Percentiles rank a stretch among this genome's conserved stretches.
Evolutionary conservation across 148 eudicot species (phyloP).

Genomic region (Chenopodium album): DNA sequence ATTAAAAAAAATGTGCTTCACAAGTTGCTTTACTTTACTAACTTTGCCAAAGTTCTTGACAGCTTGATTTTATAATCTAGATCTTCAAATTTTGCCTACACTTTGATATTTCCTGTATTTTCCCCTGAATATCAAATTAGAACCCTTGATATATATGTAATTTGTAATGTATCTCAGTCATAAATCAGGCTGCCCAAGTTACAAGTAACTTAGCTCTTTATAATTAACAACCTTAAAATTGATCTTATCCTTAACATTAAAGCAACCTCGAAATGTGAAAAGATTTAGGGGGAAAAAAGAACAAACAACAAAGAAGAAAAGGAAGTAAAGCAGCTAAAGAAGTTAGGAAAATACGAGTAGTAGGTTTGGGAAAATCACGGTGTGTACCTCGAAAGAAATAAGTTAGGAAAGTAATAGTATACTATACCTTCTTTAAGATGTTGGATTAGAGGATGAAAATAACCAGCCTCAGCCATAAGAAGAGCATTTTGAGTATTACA

Average conservation of each 20-base stretch:
- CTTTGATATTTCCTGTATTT: neutral
- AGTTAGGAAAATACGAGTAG: too few species aligned
- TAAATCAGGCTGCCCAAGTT: neutral
- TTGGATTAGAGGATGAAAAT: slow-evolving; percentile 71
- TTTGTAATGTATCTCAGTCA: neutral
- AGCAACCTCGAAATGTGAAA: too few species aligned
- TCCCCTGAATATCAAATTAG: neutral
- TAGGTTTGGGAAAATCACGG: too few species aligned
- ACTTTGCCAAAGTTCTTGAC: slow-evolving; percentile 17
- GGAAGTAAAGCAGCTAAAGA: neutral
- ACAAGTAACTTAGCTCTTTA: neutral
- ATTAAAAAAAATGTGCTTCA: slow-evolving; percentile 20
- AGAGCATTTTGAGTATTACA: slow-evolving; percentile 86
- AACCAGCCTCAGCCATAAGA: slow-evolving; percentile 95
- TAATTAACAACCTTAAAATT: too few species aligned
- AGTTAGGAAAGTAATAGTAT: too few species aligned
- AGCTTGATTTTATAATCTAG: neutral
- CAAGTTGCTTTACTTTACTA: slow-evolving; percentile 22
- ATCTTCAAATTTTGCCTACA: neutral
- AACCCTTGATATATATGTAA: neutral
- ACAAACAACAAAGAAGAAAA: neutral
- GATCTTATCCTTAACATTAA: too few species aligned
- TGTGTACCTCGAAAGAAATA: too few species aligned
- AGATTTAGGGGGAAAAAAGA: neutral
- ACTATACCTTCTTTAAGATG: slow-evolving; percentile 74